Base-by-base conservation (phyloP, 108 stramenopile genomes). In the Pseudonitzschia multiseries region DNA sequence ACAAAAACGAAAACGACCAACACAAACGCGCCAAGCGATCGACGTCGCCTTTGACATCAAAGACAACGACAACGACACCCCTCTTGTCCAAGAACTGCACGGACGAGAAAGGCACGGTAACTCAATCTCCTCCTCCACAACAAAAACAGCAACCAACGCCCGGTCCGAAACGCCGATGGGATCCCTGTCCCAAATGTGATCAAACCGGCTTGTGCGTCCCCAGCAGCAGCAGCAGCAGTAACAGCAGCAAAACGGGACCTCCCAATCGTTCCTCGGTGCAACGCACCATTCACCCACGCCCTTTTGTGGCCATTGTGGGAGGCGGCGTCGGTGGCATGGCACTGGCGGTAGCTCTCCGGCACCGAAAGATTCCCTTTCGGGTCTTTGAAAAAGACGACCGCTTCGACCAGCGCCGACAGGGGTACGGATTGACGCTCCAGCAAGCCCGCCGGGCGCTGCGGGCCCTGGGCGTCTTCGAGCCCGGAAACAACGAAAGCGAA, bases 381-480 rank as follows among this genome's bases (percentile, higher is more conserved):
- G 81, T 97, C 12, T 90, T 81, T 74, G 96, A 97, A 70, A 79
- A 86, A n/a, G 96, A 97, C 72, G 53, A 65, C 28, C 74, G 80
- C 28, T 92, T 90, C 62, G 73, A 71, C 43, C 83, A 90, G 59
- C 84, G 95, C 53, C 66, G 61, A 8, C 92, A 93, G 71, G 93
- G 68, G 15, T 97, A 97, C 69, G 96, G 93, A 13, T 74, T 97
- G 21, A 97, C 96, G 3, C 81, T 97, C 79, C 96, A 97, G 73
- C 96, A 96, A 76, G 96, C 90, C 24, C 74, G 80, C 24, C 77
- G 85, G 41, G 93, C 93, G 21, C 68, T 96, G 53, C 70, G 73
- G 52, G 70, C 78, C 18, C 78, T 96, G 26, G 92, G 93, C 15
- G 72, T 84, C 57, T 17, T 36, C 15, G 78, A 68, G n/a, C 56